Evolutionary conservation across 2,329 filamentous ascomycete genomes (phyloP).

Genomic region (Exophiala aquamarina): DNA sequence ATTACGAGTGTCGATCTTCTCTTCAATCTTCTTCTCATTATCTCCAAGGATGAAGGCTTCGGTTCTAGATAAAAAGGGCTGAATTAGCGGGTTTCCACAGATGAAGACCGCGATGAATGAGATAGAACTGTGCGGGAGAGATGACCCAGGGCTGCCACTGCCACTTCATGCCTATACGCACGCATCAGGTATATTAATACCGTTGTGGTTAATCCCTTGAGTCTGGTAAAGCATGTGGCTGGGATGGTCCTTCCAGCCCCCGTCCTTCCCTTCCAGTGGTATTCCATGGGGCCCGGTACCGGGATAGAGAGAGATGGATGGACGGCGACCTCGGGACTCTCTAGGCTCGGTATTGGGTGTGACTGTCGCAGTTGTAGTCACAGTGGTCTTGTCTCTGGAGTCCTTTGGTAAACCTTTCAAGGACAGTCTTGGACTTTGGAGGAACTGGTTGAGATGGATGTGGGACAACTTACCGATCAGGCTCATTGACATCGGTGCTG

Average conservation of each 20-base stretch:
- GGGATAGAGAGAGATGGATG: not conserved
- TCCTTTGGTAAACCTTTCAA: not conserved
- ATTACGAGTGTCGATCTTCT: conserved; percentile 85
- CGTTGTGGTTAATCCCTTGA: conserved; percentile 5
- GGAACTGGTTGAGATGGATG: not conserved
- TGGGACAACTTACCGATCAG: not conserved
- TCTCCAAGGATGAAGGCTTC: conserved; percentile 87
- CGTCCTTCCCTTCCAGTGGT: conserved; percentile 4
- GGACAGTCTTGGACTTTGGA: not conserved
- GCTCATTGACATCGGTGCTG: not conserved
- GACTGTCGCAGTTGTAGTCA: not conserved
- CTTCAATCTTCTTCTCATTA: conserved; percentile 90
- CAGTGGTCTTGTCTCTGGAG: not conserved
- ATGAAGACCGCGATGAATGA: not conserved
- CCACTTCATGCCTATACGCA: conserved; percentile 11
- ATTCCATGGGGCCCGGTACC: conserved; percentile 5
- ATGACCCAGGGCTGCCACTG: not conserved
- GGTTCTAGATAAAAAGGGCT: conserved; percentile 59
- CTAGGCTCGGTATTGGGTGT: not conserved
- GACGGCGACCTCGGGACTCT: not conserved
- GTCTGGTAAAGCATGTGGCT: conserved; percentile 4
- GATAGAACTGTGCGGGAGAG: not conserved
- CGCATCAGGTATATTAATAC: conserved; percentile 13
- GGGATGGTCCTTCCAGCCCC: conserved; percentile 11
- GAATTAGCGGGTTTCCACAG: conserved; percentile 9